These are phyloP conservation scores for Vitellaria paradoxa DNA, from an alignment of 179 eudicot species.

Conservation along the genomic window DNA sequence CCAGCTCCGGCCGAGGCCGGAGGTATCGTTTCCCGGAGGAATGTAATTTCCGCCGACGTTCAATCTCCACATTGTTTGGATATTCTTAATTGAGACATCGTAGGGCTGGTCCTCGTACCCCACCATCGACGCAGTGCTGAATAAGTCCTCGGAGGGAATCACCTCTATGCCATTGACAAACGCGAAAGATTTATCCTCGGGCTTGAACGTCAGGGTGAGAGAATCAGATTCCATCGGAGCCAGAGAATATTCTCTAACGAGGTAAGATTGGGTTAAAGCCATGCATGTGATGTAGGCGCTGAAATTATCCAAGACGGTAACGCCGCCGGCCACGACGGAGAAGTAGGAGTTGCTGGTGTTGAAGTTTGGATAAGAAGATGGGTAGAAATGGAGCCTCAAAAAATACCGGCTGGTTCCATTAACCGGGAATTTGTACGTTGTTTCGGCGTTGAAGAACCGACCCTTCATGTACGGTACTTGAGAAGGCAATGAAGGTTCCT, in stretches of 20 bases:
- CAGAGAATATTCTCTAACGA: slow-evolving; percentile 59
- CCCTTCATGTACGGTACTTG: slow-evolving; percentile 73
- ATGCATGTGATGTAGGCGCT: slow-evolving; percentile 63
- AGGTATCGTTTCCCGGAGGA: slow-evolving; percentile 61
- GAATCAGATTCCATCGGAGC: slow-evolving; percentile 33
- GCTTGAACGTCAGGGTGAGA: slow-evolving; percentile 49
- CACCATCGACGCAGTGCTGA: slow-evolving; percentile 33
- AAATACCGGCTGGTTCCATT: slow-evolving; percentile 39
- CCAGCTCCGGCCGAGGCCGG: slow-evolving; percentile 66
- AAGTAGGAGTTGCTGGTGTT: slow-evolving; percentile 58
- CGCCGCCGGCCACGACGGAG: slow-evolving; percentile 48
- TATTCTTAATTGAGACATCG: slow-evolving; percentile 13
- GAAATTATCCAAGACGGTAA: slow-evolving; percentile 70
- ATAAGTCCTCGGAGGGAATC: slow-evolving; percentile 45
- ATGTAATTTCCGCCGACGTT: slow-evolving; percentile 80
- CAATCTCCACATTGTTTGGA: slow-evolving; percentile 49
- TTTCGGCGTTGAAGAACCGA: slow-evolving; percentile 52
- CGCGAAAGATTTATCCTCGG: slow-evolving; percentile 51
- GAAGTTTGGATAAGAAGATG: slow-evolving; percentile 49
- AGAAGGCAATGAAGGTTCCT: slow-evolving; percentile 85
- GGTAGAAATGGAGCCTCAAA: slow-evolving; percentile 81
- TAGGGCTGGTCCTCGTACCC: slow-evolving; percentile 43
- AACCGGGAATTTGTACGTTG: slow-evolving; percentile 53
- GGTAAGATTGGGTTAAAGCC: slow-evolving; percentile 77
- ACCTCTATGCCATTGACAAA: slow-evolving; percentile 90